Evolutionary conservation across 495 filamentous ascomycete species (phyloP).

Genomic region (Filosporella fistucella): DNA sequence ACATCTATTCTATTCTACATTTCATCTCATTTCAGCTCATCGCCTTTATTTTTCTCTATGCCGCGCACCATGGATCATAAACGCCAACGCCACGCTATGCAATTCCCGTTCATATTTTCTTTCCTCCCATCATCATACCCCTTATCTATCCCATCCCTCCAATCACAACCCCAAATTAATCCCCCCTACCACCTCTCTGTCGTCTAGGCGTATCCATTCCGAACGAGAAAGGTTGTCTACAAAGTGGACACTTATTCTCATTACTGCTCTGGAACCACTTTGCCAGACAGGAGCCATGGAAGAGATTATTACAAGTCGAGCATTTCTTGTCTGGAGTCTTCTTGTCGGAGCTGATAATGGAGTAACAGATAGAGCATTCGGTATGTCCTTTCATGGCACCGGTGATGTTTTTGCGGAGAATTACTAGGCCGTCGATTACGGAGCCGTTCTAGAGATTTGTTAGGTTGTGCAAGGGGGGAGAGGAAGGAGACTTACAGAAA

Average conservation of each 20-base stretch:
- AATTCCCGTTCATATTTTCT: no score
- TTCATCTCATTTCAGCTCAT: no score
- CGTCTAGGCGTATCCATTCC: no score
- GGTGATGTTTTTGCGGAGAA: constrained; percentile 78
- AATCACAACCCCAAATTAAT: no score
- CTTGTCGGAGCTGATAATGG: constrained; percentile 81
- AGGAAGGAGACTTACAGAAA: constrained; percentile 51
- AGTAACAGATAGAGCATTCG: constrained; percentile 97
- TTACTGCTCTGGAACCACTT: constrained; percentile 96
- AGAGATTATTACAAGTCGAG: constrained; percentile 88
- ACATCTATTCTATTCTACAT: no score
- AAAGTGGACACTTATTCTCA: constrained; percentile 83
- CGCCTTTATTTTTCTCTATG: no score
- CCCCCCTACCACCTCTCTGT: no score
- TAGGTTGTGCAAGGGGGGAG: background rate
- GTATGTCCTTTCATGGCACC: constrained; percentile 87
- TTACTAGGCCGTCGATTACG: constrained; percentile 76
- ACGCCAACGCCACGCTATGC: no score
- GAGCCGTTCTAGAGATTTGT: constrained; percentile 55
- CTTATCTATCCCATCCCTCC: no score
- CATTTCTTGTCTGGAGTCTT: constrained; percentile 87
- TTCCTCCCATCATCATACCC: no score
- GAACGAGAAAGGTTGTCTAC: constrained; percentile 62
- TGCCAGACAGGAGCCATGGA: constrained; percentile 85
- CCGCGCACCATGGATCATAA: no score